Percentiles rank a stretch among this genome's conserved stretches.
phyloP scores from a whole-genome alignment of 1,139 yeast species.

The Magnusiomyces tetraspermus region DNA sequence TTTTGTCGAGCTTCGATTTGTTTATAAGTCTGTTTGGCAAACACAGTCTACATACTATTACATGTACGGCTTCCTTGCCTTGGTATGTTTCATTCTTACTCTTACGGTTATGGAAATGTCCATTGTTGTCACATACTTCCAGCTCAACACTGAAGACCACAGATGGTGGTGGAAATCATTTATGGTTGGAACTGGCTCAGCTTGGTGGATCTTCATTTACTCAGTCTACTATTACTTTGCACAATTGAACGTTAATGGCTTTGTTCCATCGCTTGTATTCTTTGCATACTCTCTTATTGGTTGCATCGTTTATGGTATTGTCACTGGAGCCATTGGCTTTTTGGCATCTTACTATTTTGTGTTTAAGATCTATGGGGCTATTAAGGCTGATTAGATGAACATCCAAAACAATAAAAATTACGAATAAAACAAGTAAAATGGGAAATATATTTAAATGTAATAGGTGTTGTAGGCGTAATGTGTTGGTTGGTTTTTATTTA shows the following conservation, averaged over 20 bases:
- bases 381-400: conserved; percentile 43
- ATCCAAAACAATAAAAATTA: background rate
- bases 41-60: conserved; percentile 72
- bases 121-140: conserved; percentile 59
- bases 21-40: conserved; percentile 70
- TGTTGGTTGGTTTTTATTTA: too few relatives aligned
- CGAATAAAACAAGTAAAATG: too few relatives aligned
- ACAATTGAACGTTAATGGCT: conserved; percentile 36
- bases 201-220: conserved; percentile 61
- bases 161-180: conserved; percentile 84
- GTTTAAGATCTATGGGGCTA: conserved; percentile 46
- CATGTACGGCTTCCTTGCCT: conserved; percentile 67
- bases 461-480: too few relatives aligned
- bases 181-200: conserved; percentile 58
- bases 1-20: conserved; percentile 64
- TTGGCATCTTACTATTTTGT: conserved; percentile 55
- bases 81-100: conserved; percentile 50
- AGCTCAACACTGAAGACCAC: conserved; percentile 53
- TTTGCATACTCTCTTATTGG: conserved; percentile 63
- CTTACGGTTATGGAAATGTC: conserved; percentile 64
- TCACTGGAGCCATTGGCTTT: conserved; percentile 70
- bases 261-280: conserved; percentile 60
- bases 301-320: conserved; percentile 53
- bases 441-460: too few relatives aligned
- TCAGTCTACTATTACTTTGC: conserved; percentile 56